Base-by-base conservation (phyloP, 306 rosid genomes). In the Vicia faba region DNA sequence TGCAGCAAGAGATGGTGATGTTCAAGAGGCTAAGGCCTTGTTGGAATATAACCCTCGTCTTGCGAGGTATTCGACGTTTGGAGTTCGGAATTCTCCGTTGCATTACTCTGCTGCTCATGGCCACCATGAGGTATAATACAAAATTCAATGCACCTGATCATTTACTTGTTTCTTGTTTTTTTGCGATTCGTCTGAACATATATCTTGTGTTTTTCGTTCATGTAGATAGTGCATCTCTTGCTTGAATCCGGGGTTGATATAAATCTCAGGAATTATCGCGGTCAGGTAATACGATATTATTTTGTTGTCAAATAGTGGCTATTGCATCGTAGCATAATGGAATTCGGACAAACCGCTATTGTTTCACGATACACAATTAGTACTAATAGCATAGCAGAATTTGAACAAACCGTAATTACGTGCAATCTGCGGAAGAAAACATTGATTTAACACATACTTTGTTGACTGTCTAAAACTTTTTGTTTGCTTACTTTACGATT, bases 91-190 rank as follows among this genome's bases (percentile, higher is more conserved):
- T 81, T 93, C 99, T 14, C 99, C 99, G 0, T 86, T 93, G 69
- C 99, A 93, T 76, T 93, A 86, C 73, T 93, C 99, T 64, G 96
- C 99, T 61, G 95, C 99, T 84, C 99, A 90, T 71, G 99, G 99
- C 73, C 99, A 93, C 74, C 91, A 90, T 50, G 99, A 93, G 99
- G 99, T 93, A 81, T 72, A 16, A 16, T 83, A 73, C 57, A 20
- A 46, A 10, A 41, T 72, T 76, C 68, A 36, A 19, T 72, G 63
- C 40, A 4, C 56, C 66, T 20, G 23, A 20, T 20, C 73, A 35
- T 55, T 13, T 69, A 4, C 38, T 40, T 28, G 5, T 55, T 40
- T 51, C 8, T 18, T 63, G 31, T 53, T 48, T 64, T 64, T 78
- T 12, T 10, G 19, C n/a, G 43, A 11, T 57, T 78, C n/a, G 40